Evolutionary conservation across 495 filamentous ascomycete genomes (phyloP), one percentile per base, ranked within the genome.

Genomic region (Penicillium coffeae): DNA sequence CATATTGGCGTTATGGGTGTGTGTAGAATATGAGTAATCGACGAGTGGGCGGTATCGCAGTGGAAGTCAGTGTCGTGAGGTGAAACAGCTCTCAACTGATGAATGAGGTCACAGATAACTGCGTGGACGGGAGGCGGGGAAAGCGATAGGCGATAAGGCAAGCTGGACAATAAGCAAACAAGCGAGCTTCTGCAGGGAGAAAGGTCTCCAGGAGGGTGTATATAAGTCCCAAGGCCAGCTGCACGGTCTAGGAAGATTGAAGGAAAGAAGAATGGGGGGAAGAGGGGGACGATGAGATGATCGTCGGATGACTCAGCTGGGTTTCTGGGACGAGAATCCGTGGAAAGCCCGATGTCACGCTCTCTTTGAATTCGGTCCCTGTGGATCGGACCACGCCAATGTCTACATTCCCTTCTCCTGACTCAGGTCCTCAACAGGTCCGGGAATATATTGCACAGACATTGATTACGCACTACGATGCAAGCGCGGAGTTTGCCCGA

Each of bases 1-100:
- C 92, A 98, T 98, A 43, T 62, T 78, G 69, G 60, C 54, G 41
- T 37, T 34, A 18, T n/a, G 10, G 10, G 5, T 30, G 25, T 30
- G 10, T 4, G 25, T 30, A 30, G 10, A 30, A 30, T 5, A 10
- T 10, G 25, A 30, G 10, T 30, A 30, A 30, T 10, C 25, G 4
- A 30, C 25, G 25, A 4, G 25, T 30, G 25, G 25, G 16, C 9
- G 21, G 18, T 16, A 14, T 34, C 22, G n/a, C 27, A 37, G n/a
- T 16, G 36, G 46, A 15, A 2, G 34, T 42, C 8, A 30, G 45
- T 37, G 22, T 16, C 16, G 3, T 30, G 21, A 8, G 42, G 42
- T 45, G 13, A 33, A n/a, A n/a, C n/a, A 30, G 25, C 25, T 30
- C 25, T 30, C 25, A 30, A 10, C 10, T 30, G 25, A 30, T 30